Evolutionary conservation across 768 basidiomycete genomes (phyloP).

Genomic region (Collybiopsis luxurians): DNA sequence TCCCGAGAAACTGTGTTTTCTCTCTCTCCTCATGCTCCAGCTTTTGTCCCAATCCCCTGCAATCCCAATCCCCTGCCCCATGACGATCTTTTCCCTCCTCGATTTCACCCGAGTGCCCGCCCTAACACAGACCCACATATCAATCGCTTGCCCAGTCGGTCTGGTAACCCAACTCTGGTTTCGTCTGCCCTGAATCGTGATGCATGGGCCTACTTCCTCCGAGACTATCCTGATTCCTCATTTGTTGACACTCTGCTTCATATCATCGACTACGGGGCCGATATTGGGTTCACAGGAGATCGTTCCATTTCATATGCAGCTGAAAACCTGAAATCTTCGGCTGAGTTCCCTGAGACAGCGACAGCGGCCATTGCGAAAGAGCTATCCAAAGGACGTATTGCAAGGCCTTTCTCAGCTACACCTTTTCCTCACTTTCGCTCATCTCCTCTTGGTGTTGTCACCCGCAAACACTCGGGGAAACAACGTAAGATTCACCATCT

Average conservation of each 20-base stretch:
- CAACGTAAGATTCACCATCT: conserved; percentile 23
- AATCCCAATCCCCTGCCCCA: neutral
- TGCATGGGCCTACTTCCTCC: neutral
- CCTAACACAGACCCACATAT: neutral
- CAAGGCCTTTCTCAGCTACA: conserved; percentile 18
- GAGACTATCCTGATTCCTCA: conserved; percentile 10
- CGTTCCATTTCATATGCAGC: conserved; percentile 4
- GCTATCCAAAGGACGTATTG: conserved; percentile 11
- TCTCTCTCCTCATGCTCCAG: neutral
- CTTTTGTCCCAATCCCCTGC: neutral
- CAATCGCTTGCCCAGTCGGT: neutral
- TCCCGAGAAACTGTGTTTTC: neutral
- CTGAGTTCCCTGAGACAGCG: conserved; percentile 7
- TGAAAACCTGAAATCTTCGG: conserved; percentile 23
- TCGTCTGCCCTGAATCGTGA: neutral
- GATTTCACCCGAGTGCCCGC: neutral
- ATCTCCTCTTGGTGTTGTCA: conserved; percentile 24
- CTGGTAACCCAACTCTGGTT: neutral
- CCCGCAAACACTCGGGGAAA: conserved; percentile 20
- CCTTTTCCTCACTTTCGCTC: conserved; percentile 17
- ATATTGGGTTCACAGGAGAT: conserved; percentile 22
- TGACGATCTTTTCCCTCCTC: neutral
- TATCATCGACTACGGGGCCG: conserved; percentile 25
- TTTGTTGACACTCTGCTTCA: conserved; percentile 23
- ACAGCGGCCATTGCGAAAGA: conserved; percentile 1